Evolutionary conservation across 192 early-diverging fungal species (phyloP), one percentile per base, ranked within the genome.

Genomic region (Gaertneriomyces semiglobifer): DNA sequence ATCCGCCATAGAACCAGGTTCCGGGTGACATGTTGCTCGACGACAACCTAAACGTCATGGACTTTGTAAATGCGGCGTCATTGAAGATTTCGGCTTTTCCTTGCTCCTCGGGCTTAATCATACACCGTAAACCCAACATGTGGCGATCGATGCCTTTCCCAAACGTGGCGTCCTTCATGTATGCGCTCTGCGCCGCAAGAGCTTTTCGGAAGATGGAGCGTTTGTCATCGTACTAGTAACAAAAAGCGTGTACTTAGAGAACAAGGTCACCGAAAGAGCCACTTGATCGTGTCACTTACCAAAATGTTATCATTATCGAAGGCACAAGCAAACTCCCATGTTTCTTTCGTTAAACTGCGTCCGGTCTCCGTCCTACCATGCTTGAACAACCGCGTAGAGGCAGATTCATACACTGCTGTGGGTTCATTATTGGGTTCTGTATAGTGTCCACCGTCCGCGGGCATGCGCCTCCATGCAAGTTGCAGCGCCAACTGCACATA

Each of bases 281-380:
- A 25, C 4, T 19, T 44, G 5, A 18, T 33, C n/a, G 33, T 38
- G 5, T 10, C 33, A 20, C 70, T 47, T 69, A 80, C 79, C 78
- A 82, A 54, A 53, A 82, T 53, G 53, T 84, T 71, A 66, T 85
- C 84, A 74, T 93, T 86, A 54, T 89, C 89, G 66, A 93, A 89
- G 4, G 81, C 79, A 18, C 83, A 76, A 25, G 84, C 86, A 73
- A 95, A 98, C 0, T 78, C 89, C 71, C 88, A 78, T 50, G 84
- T 84, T 11, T 96, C 94, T 6, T 70, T 66, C 10, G 90, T 89
- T 68, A 88, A 88, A 48, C 89, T 88, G 9, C 95, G 84, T 19
- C 89, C 89, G 41, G 94, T 98, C 72, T 98, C 95, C 19, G 95
- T 98, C 48, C 95, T 85, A 5, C 95, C 95, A 51, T 90, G 89